phyloP scores from a whole-genome alignment of 176 grass and related monocot genomes.

The Oryza australiensis region DNA sequence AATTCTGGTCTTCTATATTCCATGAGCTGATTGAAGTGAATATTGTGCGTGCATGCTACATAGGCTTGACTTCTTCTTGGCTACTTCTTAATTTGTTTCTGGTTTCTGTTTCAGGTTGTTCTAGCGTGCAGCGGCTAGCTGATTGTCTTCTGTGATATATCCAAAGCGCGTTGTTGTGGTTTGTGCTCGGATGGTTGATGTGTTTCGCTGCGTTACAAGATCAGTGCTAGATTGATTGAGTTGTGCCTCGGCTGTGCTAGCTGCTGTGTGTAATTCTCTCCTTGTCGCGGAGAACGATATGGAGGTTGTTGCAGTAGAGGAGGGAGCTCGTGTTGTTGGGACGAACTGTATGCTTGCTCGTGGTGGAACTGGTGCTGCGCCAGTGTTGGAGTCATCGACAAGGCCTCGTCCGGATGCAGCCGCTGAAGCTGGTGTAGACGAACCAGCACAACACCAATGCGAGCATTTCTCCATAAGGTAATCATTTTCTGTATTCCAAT shows the following conservation, averaged over 20 bases:
- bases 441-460: constrained; percentile 39
- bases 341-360: constrained; percentile 22
- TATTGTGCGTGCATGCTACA: background rate
- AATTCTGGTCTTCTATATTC: constrained; percentile 28
- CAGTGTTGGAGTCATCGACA: constrained; percentile 10
- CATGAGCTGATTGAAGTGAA: constrained; percentile 24
- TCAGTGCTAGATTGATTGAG: background rate
- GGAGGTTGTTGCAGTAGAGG: constrained; percentile 36
- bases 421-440: constrained; percentile 27
- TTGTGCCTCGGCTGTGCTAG: background rate
- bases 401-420: constrained; percentile 15
- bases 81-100: background rate
- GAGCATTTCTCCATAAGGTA: constrained; percentile 90
- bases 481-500: constrained; percentile 13
- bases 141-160: background rate
- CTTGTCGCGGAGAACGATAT: constrained; percentile 30
- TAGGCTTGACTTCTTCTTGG: background rate
- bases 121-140: background rate
- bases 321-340: constrained; percentile 21
- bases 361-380: constrained; percentile 22
- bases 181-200: background rate
- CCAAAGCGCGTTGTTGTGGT: background rate
- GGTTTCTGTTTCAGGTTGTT: constrained; percentile 1
- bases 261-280: background rate
- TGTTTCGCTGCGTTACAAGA: constrained; percentile 4